Percentiles rank a stretch among this genome's conserved stretches.
These are phyloP conservation scores for Chlorophyllum brunneum DNA, from an alignment of 768 basidiomycete species.

Conservation along the genomic window DNA sequence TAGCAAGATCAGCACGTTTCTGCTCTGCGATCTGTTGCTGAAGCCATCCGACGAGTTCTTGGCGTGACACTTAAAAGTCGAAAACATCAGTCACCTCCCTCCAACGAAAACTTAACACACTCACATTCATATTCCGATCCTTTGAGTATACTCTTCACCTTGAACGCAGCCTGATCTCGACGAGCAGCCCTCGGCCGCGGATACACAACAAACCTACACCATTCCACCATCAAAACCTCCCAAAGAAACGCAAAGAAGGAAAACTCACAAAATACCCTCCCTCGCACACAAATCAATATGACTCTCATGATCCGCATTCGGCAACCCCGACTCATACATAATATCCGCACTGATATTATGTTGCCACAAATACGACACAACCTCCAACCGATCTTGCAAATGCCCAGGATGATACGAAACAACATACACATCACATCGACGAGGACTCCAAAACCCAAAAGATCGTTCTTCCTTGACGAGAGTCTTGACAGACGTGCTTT, in stretches of 20 bases:
- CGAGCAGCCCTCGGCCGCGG: slow-evolving; percentile 50
- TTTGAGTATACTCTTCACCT: slow-evolving; percentile 78
- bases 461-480: slow-evolving; percentile 77
- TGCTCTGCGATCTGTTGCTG: slow-evolving; percentile 79
- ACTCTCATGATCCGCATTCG: slow-evolving; percentile 59
- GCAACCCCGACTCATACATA: slow-evolving; percentile 77
- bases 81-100: not conserved
- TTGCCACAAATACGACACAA: slow-evolving; percentile 74
- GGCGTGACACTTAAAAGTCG: slow-evolving; percentile 39
- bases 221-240: not conserved
- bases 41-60: slow-evolving; percentile 72
- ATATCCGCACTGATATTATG: slow-evolving; percentile 82
- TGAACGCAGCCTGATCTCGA: slow-evolving; percentile 67
- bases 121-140: slow-evolving; percentile 73
- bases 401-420: slow-evolving; percentile 75
- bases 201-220: slow-evolving; percentile 37
- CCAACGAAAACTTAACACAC: slow-evolving; percentile 17
- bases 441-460: slow-evolving; percentile 88
- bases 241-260: not conserved
- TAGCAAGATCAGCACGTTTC: slow-evolving; percentile 64
- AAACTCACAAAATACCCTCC: slow-evolving; percentile 80
- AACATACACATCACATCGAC: slow-evolving; percentile 83
- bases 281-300: slow-evolving; percentile 63
- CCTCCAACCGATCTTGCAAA: slow-evolving; percentile 73
- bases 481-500: slow-evolving; percentile 62